Conservation (phyloP, 805 yeast species). For the Kregervanrija pseudodelftensis region DNA sequence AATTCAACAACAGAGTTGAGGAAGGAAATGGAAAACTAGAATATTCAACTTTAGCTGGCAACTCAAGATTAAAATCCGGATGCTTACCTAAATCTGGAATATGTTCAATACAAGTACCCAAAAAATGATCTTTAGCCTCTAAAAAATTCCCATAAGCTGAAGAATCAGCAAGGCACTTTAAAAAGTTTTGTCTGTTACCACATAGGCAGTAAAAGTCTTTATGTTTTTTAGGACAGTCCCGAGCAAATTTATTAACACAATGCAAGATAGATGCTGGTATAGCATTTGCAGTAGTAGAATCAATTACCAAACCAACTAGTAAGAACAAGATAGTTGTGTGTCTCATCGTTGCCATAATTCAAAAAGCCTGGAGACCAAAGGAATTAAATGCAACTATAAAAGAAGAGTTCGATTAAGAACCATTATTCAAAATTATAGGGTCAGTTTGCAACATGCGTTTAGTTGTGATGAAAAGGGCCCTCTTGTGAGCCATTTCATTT, state of each 20-base stretch:
- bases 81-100: slow-evolving; percentile 17
- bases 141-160: slow-evolving; percentile 37
- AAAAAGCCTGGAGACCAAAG: too few relatives aligned
- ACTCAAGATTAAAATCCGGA: slow-evolving; percentile 16
- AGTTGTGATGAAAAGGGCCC: too few relatives aligned
- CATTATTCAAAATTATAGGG: too few relatives aligned
- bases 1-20: too few relatives aligned
- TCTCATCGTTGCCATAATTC: too few relatives aligned
- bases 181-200: slow-evolving; percentile 18
- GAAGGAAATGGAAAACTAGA: too few relatives aligned
- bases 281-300: slow-evolving; percentile 2
- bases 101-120: slow-evolving; percentile 41
- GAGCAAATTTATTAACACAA: slow-evolving; percentile 16
- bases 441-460: too few relatives aligned
- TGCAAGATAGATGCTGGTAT: slow-evolving; percentile 22
- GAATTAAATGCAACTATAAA: too few relatives aligned
- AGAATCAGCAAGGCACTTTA: slow-evolving; percentile 32
- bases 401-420: too few relatives aligned
- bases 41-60: slow-evolving; percentile 3
- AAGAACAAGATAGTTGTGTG: background rate
- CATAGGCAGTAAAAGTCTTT: slow-evolving; percentile 33
- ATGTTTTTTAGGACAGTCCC: slow-evolving; percentile 13
- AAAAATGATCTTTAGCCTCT: slow-evolving; percentile 42
- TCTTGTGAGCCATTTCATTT: too few relatives aligned
- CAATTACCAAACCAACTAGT: background rate